A percentile compares a stretch with the other conserved stretches of the same genome.
phyloP scores from a whole-genome alignment of 2,329 filamentous ascomycete genomes.

The Fusarium marasasianum region DNA sequence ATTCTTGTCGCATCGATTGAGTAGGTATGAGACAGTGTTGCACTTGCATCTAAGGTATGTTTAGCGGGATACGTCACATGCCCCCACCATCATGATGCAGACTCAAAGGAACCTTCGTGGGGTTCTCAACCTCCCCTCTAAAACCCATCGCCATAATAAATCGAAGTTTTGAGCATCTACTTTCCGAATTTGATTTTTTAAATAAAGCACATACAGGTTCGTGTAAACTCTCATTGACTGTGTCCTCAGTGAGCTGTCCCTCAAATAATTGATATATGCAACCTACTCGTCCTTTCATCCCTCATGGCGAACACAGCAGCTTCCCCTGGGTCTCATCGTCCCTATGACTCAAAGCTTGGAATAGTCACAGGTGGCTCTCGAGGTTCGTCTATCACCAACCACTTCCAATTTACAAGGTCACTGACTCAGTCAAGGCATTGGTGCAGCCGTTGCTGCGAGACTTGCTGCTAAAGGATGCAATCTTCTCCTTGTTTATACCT shows the following conservation, averaged over 20 bases:
- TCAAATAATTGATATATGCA: neutral
- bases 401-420: neutral
- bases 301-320: conserved; percentile 32
- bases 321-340: conserved; percentile 25
- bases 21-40: neutral
- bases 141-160: neutral
- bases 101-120: neutral
- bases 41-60: neutral
- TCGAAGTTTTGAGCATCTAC: neutral
- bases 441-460: conserved; percentile 65
- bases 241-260: neutral
- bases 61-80: conserved; percentile 20
- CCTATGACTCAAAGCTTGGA: conserved; percentile 47
- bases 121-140: neutral
- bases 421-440: conserved; percentile 59
- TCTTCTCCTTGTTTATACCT: conserved; percentile 69
- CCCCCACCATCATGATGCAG: conserved; percentile 22
- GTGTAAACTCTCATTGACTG: neutral
- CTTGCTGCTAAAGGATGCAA: conserved; percentile 69
- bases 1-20: neutral
- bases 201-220: neutral
- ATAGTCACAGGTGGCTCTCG: conserved; percentile 49
- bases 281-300: neutral
- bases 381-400: conserved; percentile 34
- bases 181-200: neutral